Base-by-base conservation (phyloP, 1,284 basidiomycete genomes). In the Pulveroboletus sp. region DNA sequence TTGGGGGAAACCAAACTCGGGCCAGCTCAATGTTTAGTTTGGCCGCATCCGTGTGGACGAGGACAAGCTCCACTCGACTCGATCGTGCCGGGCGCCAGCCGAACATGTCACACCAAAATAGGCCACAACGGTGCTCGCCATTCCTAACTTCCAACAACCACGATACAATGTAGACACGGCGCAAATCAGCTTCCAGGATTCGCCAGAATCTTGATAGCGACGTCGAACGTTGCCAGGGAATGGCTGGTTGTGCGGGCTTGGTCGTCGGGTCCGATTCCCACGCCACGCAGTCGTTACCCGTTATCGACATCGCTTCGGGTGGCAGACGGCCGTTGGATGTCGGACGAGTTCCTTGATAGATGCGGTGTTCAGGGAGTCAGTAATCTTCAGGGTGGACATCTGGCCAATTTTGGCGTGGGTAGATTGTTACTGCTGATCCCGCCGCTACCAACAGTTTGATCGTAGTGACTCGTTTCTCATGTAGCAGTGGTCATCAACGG, bases 151-250 rank as follows among this genome's bases (percentile, higher is more conserved):
- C 15, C 10, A 11, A 29, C 49, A 9, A 39, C 20, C 2, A 26
- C n/a, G 15, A 35, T 26, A 20, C 43, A 11, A 26, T 54, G 43
- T 48, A 35, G 56, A 55, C 38, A 43, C 2, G 38, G 12, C 52
- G 63, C 43, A 60, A 44, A 65, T 63, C 63, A 42, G 10, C 54
- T 54, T 51, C 47, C 42, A 38, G 20, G 56, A 56, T 42, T 35
- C 39, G 24, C 43, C 45, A 48, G 29, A 42, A 28, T 43, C 50
- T 7, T 9, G 11, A 12, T 10, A 12, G 24, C 20, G 18, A 38
- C 24, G 38, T 46, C 47, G 22, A 43, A 43, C 7, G 12, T 14
- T 28, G 38, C 25, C 26, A 24, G 10, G 15, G 28, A 24, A 49
- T 28, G 39, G 31, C 31, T 46, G 20, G 18, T 36, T 35, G 9